These are phyloP conservation scores for Cyclocybe cylindracea DNA, from an alignment of 768 basidiomycete species.

Conservation along the genomic window DNA sequence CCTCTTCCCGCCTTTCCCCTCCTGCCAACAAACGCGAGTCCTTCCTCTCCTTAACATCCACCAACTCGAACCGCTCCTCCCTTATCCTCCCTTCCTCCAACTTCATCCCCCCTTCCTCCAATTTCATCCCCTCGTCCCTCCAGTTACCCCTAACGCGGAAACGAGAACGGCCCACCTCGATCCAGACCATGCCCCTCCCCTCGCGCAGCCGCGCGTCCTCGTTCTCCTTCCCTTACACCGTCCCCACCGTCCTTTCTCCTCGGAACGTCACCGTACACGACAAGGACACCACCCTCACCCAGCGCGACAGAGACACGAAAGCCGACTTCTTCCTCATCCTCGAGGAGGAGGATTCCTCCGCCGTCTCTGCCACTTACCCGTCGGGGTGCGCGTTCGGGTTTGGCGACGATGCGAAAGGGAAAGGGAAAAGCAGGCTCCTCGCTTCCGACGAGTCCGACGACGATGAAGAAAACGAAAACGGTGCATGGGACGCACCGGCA, in stretches of 20 bases:
- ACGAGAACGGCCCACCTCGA: slow-evolving; percentile 23
- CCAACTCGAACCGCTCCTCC: slow-evolving; percentile 36
- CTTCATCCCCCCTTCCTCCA: slow-evolving; percentile 29
- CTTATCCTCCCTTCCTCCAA: slow-evolving; percentile 35
- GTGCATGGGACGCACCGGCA: slow-evolving; percentile 36
- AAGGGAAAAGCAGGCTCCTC: no score
- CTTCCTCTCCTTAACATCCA: slow-evolving; percentile 39
- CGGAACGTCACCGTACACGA: no score
- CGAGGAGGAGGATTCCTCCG: slow-evolving; percentile 35
- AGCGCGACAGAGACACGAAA: slow-evolving; percentile 23
- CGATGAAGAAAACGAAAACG: slow-evolving; percentile 15
- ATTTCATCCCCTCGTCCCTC: slow-evolving; percentile 28
- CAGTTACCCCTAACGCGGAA: slow-evolving; percentile 14
- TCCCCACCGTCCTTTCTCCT: no score
- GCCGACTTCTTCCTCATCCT: slow-evolving; percentile 38
- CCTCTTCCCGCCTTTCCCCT: no score
- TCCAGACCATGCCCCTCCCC: slow-evolving; percentile 28
- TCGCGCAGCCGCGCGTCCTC: slow-evolving; percentile 24
- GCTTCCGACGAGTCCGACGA: no score
- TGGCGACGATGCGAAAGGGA: no score
- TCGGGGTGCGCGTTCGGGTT: no score
- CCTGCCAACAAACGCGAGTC: slow-evolving; percentile 31
- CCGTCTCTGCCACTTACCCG: no score
- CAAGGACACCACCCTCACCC: slow-evolving; percentile 20
- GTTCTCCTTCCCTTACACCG: neutral